These are phyloP conservation scores for Cairneyella variabilis DNA, from an alignment of 495 filamentous ascomycete genomes.

Conservation along the genomic window DNA sequence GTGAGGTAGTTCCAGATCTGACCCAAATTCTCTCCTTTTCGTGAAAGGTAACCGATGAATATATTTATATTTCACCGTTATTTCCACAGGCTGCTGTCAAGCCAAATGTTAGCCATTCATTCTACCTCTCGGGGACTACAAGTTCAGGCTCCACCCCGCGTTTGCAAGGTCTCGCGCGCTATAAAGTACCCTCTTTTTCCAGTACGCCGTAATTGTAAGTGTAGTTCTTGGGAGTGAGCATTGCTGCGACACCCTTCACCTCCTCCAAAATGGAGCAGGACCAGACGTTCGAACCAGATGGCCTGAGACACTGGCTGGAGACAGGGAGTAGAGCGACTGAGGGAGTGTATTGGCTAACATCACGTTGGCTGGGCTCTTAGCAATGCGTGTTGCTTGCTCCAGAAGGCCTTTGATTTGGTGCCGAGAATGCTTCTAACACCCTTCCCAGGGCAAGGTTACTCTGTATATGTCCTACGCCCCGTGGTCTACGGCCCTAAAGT, in stretches of 20 bases:
- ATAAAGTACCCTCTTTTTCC: not conserved
- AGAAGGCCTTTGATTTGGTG: not conserved
- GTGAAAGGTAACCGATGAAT: not conserved
- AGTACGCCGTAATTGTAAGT: not conserved
- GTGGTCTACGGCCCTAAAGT: not conserved
- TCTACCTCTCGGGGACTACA: not conserved
- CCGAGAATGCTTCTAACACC: too few species aligned
- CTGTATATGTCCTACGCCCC: not conserved
- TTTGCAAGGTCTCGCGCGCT: not conserved
- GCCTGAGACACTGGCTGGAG: not conserved
- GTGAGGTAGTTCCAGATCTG: not conserved
- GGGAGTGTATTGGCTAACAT: not conserved
- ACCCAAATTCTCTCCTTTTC: slow-evolving; percentile 1
- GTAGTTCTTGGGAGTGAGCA: not conserved
- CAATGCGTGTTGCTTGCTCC: too few species aligned
- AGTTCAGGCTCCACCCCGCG: not conserved
- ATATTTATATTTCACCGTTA: not conserved
- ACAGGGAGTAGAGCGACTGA: not conserved
- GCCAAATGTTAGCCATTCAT: not conserved
- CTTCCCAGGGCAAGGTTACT: not conserved
- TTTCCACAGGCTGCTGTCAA: not conserved
- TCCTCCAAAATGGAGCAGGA: not conserved
- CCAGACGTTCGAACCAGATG: not conserved
- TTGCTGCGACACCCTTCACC: not conserved
- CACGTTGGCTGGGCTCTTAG: too few species aligned